phyloP scores from a whole-genome alignment of 2,329 filamentous ascomycete genomes.

The Aspergillus ochraceoroseus region DNA sequence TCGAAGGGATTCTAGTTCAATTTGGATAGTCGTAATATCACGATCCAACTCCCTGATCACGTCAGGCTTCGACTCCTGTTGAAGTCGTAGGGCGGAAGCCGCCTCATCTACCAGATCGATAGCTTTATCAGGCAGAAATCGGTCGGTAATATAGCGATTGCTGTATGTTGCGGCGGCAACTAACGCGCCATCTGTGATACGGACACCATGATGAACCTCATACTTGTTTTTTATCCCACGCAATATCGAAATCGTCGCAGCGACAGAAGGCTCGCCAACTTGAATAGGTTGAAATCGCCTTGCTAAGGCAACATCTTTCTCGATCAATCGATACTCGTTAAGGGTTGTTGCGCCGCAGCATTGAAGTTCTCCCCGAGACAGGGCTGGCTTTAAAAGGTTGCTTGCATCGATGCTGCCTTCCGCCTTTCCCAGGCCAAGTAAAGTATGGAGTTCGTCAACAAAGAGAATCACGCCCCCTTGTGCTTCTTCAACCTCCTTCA shows the following conservation, averaged over 20 bases:
- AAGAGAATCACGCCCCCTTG: slow-evolving; percentile 89
- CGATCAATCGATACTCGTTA: slow-evolving; percentile 85
- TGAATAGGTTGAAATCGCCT: slow-evolving; percentile 90
- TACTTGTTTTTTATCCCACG: slow-evolving; percentile 97
- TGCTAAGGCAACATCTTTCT: slow-evolving; percentile 91
- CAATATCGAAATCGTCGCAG: slow-evolving; percentile 90
- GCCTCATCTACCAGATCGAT: slow-evolving; percentile 97
- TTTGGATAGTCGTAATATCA: slow-evolving; percentile 95
- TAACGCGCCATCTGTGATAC: slow-evolving; percentile 86
- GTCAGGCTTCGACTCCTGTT: slow-evolving; percentile 96
- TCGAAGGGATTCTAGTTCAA: slow-evolving; percentile 86
- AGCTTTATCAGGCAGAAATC: slow-evolving; percentile 93
- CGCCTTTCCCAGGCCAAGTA: slow-evolving; percentile 87
- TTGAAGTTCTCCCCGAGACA: slow-evolving; percentile 89
- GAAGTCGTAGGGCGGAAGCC: slow-evolving; percentile 78
- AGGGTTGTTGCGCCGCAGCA: slow-evolving; percentile 93
- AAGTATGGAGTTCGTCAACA: slow-evolving; percentile 87
- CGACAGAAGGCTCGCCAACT: slow-evolving; percentile 85
- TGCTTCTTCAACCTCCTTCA: slow-evolving; percentile 86
- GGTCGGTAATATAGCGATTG: slow-evolving; percentile 94
- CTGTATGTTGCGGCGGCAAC: slow-evolving; percentile 89
- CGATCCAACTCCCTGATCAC: slow-evolving; percentile 88
- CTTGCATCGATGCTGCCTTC: slow-evolving; percentile 96
- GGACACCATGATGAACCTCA: slow-evolving; percentile 92
- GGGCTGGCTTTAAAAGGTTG: slow-evolving; percentile 85